Evolutionary conservation across 257 asterid genomes (phyloP).

Genomic region (Verbascum thapsus): DNA sequence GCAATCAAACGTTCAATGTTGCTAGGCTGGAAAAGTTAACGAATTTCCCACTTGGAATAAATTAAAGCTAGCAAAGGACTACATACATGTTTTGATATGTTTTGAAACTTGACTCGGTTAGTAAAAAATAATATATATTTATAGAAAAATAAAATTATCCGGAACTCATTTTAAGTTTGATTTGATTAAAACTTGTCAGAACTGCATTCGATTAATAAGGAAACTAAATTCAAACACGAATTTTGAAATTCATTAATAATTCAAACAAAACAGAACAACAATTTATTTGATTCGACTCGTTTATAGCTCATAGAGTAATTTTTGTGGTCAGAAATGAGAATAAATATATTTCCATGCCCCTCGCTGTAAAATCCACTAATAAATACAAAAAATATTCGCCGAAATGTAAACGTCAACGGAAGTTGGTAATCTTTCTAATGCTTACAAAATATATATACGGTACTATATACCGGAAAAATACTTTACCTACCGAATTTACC

Average conservation of each 20-base stretch:
- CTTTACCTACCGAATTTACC: conserved; percentile 32
- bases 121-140: no score
- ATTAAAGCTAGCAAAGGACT: neutral
- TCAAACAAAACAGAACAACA: no score
- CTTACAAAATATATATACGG: conserved; percentile 46
- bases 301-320: no score
- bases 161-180: no score
- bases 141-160: no score
- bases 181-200: no score
- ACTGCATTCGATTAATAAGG: no score
- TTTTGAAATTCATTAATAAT: no score
- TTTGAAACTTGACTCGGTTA: no score
- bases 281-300: no score
- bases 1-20: neutral
- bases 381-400: neutral
- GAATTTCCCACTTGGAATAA: neutral
- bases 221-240: no score
- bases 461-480: neutral
- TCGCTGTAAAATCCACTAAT: neutral
- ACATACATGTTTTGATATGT: no score
- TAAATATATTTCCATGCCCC: conserved; percentile 17
- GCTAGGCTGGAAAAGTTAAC: neutral
- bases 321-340: conserved; percentile 14
- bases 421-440: conserved; percentile 8
- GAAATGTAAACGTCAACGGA: conserved; percentile 26